These are phyloP conservation scores for Globisporangium rhizosaccharum DNA, from an alignment of 352 stramenopile genomes.

Conservation along the genomic window DNA sequence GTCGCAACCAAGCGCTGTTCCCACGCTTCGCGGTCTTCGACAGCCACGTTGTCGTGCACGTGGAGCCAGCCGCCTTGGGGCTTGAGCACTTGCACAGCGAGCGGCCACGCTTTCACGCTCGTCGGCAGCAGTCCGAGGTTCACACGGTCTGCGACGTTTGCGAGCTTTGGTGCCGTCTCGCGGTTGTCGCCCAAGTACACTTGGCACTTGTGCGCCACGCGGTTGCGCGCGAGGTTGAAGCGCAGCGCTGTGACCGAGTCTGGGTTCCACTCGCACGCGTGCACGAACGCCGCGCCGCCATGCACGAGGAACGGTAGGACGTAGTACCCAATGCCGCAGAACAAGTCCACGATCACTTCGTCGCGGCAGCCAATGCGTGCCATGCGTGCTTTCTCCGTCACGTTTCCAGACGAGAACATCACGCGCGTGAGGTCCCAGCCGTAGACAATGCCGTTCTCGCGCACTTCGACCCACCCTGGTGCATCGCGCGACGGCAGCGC, in stretches of 20 bases:
- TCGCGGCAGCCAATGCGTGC: constrained; percentile 71
- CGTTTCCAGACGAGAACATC: constrained; percentile 97
- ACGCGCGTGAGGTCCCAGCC: constrained; percentile 93
- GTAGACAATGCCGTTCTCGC: constrained; percentile 93
- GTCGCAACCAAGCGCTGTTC: constrained; percentile 50
- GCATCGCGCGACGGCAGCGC: constrained; percentile 25
- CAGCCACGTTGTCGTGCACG: constrained; percentile 93
- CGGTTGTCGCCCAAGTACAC: constrained; percentile 91
- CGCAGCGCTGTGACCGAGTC: constrained; percentile 87
- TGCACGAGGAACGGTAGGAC: constrained; percentile 93
- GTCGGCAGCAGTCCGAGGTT: constrained; percentile 94
- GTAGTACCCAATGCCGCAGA: constrained; percentile 98
- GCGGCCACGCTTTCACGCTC: constrained; percentile 91
- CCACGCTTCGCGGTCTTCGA: constrained; percentile 79
- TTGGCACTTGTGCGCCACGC: constrained; percentile 71
- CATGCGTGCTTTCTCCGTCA: constrained; percentile 95
- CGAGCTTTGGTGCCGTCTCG: constrained; percentile 56
- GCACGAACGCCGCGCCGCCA: constrained; percentile 84
- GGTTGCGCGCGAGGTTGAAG: constrained; percentile 91
- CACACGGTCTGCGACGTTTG: constrained; percentile 87
- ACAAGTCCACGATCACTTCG: constrained; percentile 94
- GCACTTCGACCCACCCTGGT: constrained; percentile 78
- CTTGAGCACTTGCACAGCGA: constrained; percentile 90
- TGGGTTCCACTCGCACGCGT: constrained; percentile 95
- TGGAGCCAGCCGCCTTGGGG: constrained; percentile 90